These are phyloP conservation scores for Schizonepeta tenuifolia DNA, from an alignment of 257 asterid genomes.

Conservation along the genomic window DNA sequence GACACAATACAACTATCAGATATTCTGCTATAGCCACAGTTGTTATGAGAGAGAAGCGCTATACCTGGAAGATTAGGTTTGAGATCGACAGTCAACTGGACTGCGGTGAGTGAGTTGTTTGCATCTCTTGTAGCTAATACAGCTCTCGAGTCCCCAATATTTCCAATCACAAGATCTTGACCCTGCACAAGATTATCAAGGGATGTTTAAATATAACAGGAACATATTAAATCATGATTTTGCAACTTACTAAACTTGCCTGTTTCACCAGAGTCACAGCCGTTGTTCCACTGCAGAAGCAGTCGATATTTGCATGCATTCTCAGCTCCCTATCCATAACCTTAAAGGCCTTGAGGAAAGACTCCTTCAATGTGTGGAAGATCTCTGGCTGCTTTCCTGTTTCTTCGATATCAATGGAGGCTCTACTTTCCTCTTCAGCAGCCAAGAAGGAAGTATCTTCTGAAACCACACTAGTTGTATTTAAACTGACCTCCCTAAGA, in stretches of 20 bases:
- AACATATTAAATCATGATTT: constrained; percentile 23
- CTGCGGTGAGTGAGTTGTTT: constrained; percentile 57
- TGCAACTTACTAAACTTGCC: constrained; percentile 41
- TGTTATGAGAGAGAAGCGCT: constrained; percentile 18
- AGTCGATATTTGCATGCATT: constrained; percentile 65
- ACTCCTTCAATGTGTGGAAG: constrained; percentile 72
- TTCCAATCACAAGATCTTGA: constrained; percentile 77
- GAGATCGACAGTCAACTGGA: constrained; percentile 92
- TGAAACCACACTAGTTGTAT: constrained; percentile 50
- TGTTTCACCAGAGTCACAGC: constrained; percentile 92
- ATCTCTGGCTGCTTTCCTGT: constrained; percentile 58
- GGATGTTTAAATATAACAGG: constrained; percentile 1
- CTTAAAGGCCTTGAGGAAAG: constrained; percentile 82
- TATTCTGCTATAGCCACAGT: neutral
- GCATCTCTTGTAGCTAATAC: constrained; percentile 74
- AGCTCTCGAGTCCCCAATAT: constrained; percentile 93
- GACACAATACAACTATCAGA: neutral
- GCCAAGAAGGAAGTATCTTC: constrained; percentile 58
- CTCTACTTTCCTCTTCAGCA: constrained; percentile 63
- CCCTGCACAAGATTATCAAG: constrained; percentile 54
- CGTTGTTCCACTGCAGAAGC: constrained; percentile 97
- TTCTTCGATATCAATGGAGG: constrained; percentile 56
- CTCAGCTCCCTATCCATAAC: constrained; percentile 90
- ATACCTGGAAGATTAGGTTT: constrained; percentile 93
- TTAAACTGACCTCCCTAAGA: constrained; percentile 62